Evolutionary conservation across 2,329 filamentous ascomycete genomes (phyloP), one percentile per base, ranked within the genome.

Genomic region (Paecilomyces formosus): DNA sequence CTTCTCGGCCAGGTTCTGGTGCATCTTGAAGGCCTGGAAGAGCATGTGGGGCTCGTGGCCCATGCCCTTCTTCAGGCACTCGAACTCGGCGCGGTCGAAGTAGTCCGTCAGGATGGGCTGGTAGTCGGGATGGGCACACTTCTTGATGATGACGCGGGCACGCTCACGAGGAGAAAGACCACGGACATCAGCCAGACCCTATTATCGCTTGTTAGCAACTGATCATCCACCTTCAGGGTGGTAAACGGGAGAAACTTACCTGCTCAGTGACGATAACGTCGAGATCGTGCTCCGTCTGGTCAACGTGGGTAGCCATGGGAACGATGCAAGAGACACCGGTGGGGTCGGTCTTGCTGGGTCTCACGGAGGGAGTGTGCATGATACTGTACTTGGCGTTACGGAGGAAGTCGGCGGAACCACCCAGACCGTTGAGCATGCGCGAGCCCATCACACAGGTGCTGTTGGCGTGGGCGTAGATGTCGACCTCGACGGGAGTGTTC

Each of bases 381-480:
- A 96, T 95, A 68, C 84, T 88, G 82, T 95, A 92, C 76, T 93
- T 93, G 61, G 88, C 77, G 66, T 78, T 85, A 59, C 90, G 85
- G 59, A 94, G 79, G 82, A 94, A 94, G 71, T 94, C 90, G 56
- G 89, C 89, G 1, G 85, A 89, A 3, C 90, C 90, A 55, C 90
- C 90, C 6, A 94, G 85, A 11, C 90, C 90, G 78, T 93, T 93
- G 61, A 94, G 82, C 89, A 93, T 94, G 58, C 92, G 87, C 61
- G 83, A 88, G 63, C 92, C 91, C 86, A 94, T 91, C 22, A 96
- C 91, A 70, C 89, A 92, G 57, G 91, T 96, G 61, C 83, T 88
- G 84, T 96, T 96, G 67, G 92, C 92, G 77, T 96, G 91, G 1
- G 91, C 92, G 77, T 96, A 96, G 69, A 96, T 95, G 76, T 96